Conservation (phyloP, 2,329 filamentous ascomycete species). For the Penicillium brasilianum region DNA sequence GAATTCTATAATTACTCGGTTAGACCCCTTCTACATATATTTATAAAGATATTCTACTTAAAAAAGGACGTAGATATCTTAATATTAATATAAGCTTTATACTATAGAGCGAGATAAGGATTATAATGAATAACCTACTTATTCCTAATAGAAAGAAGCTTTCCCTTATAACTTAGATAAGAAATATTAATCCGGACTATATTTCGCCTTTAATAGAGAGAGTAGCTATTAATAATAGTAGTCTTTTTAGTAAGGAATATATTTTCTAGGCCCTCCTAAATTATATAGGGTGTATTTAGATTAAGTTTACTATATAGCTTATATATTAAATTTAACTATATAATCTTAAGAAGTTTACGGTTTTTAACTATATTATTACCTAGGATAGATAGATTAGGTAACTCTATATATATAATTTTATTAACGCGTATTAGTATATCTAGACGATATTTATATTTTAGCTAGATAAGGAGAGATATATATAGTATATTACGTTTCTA, state of each 20-base stretch:
- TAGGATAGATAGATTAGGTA: background rate
- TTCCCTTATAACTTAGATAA: background rate
- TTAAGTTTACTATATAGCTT: background rate
- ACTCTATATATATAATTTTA: background rate
- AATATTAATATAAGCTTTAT: slow-evolving; percentile 2
- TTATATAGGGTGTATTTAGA: background rate
- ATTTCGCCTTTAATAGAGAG: background rate
- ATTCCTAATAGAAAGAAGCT: background rate
- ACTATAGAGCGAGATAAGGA: background rate
- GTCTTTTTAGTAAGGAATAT: background rate
- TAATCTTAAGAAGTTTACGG: background rate
- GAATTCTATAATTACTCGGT: background rate
- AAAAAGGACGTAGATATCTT: background rate
- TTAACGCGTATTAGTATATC: background rate
- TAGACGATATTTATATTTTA: background rate
- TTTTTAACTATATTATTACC: background rate
- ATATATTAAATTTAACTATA: background rate
- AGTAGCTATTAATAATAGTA: background rate
- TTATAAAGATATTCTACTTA: background rate
- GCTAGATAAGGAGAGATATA: background rate
- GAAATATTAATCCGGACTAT: background rate
- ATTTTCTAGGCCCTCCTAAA: background rate
- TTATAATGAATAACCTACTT: background rate
- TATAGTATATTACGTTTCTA: background rate
- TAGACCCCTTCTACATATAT: background rate